A percentile compares a stretch with the other conserved stretches of the same genome.
phyloP scores from a whole-genome alignment of 192 early-diverging fungal genomes.

The Podila epigama region DNA sequence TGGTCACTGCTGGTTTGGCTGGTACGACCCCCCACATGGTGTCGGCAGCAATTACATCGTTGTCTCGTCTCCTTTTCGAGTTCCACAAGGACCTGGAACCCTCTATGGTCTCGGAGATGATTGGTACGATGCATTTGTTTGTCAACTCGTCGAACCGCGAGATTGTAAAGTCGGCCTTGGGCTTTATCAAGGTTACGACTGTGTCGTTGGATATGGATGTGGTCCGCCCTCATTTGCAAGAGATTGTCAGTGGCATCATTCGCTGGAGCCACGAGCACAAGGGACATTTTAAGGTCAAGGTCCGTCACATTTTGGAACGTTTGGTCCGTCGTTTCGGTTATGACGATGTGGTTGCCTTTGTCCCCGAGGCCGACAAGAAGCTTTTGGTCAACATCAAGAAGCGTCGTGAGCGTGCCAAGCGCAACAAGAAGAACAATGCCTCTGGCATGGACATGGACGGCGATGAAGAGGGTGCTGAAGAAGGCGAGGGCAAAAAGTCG shows the following conservation, averaged over 20 bases:
- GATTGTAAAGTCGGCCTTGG: constrained; percentile 89
- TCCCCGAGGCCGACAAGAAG: constrained; percentile 89
- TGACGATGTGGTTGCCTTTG: constrained; percentile 79
- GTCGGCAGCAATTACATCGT: constrained; percentile 83
- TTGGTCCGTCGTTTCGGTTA: constrained; percentile 86
- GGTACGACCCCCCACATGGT: constrained; percentile 93
- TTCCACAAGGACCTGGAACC: constrained; percentile 78
- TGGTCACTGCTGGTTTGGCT: constrained; percentile 94
- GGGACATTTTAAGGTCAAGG: constrained; percentile 89
- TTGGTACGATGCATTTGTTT: constrained; percentile 83
- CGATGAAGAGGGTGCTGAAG: constrained; percentile 57
- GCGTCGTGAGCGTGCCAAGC: constrained; percentile 84
- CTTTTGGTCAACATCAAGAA: constrained; percentile 93
- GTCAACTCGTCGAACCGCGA: constrained; percentile 85
- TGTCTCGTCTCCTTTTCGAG: constrained; percentile 92
- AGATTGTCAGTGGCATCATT: constrained; percentile 78
- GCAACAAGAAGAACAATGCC: constrained; percentile 64
- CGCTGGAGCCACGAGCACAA: constrained; percentile 88
- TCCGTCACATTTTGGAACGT: constrained; percentile 92
- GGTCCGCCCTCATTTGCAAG: constrained; percentile 73
- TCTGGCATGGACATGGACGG: constrained; percentile 43
- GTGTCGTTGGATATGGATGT: constrained; percentile 78
- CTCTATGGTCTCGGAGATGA: constrained; percentile 72
- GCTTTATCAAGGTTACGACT: constrained; percentile 92
- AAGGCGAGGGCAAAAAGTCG: constrained; percentile 39